These are phyloP conservation scores for Neophaeococcomyces mojaviensis DNA, from an alignment of 2,329 filamentous ascomycete genomes.

Conservation along the genomic window DNA sequence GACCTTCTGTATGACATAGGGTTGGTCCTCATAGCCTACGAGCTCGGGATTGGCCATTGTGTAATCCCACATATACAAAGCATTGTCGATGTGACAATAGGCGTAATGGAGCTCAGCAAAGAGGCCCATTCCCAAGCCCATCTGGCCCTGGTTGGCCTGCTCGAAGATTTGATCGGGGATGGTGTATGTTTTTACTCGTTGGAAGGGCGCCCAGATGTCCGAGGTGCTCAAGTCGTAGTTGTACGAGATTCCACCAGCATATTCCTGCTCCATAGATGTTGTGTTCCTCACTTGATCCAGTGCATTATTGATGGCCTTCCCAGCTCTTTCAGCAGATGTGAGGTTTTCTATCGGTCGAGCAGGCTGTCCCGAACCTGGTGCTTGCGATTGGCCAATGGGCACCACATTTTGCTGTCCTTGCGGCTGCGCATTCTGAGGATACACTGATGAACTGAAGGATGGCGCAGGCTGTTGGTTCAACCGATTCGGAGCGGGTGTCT, in stretches of 20 bases:
- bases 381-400: neutral
- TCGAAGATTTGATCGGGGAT: conserved; percentile 90
- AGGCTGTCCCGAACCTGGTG: conserved; percentile 8
- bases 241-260: conserved; percentile 73
- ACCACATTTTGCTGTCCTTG: neutral
- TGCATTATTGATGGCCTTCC: conserved; percentile 72
- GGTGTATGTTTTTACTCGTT: conserved; percentile 75
- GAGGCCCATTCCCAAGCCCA: conserved; percentile 87
- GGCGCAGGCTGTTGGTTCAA: conserved; percentile 30
- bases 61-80: conserved; percentile 96
- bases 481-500: conserved; percentile 31
- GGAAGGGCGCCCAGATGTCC: conserved; percentile 77
- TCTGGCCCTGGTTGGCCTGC: conserved; percentile 79
- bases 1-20: conserved; percentile 82
- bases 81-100: conserved; percentile 93
- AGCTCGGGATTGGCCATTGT: conserved; percentile 85
- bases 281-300: conserved; percentile 67
- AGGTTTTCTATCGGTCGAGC: conserved; percentile 38
- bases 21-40: conserved; percentile 84
- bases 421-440: neutral
- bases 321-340: conserved; percentile 70
- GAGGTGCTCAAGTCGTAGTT: conserved; percentile 73
- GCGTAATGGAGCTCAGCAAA: conserved; percentile 93
- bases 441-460: conserved; percentile 25
- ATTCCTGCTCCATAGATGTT: conserved; percentile 70